A percentile compares a stretch with the other conserved stretches of the same genome.
phyloP scores from a whole-genome alignment of 1,284 basidiomycete species.

The Cutaneotrichosporon cyanovorans region DNA sequence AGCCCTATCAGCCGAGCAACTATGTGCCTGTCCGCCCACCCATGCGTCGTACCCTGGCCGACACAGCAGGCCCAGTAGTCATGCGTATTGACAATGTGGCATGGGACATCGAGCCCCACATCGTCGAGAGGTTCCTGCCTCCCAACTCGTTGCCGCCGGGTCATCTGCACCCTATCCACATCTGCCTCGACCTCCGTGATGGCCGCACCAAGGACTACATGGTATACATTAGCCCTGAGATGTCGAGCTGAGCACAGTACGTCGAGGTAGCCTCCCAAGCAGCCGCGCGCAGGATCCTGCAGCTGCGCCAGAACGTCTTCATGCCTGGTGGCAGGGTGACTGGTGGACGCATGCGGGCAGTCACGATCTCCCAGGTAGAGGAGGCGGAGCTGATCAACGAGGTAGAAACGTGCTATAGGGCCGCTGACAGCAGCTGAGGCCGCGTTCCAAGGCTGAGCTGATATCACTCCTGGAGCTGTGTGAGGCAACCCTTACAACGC shows the following conservation, averaged over 20 bases:
- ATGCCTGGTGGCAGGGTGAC: conserved; percentile 36
- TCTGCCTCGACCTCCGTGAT: conserved; percentile 39
- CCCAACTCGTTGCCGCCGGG: conserved; percentile 23
- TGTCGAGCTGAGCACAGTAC: conserved; percentile 33
- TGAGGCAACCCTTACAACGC: conserved; percentile 28
- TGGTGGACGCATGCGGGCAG: conserved; percentile 32
- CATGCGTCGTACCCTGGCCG: not conserved
- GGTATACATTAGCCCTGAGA: conserved; percentile 20
- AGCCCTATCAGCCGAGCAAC: conserved; percentile 3
- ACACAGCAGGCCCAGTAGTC: conserved; percentile 15
- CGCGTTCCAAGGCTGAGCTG: conserved; percentile 30
- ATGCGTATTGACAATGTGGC: conserved; percentile 45
- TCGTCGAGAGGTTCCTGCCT: conserved; percentile 39
- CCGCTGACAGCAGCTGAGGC: conserved; percentile 31
- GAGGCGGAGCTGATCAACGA: conserved; percentile 37
- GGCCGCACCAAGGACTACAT: conserved; percentile 45
- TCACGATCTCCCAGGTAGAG: conserved; percentile 39
- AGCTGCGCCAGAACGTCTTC: conserved; percentile 37
- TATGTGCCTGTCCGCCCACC: not conserved
- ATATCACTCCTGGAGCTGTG: conserved; percentile 37
- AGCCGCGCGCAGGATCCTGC: conserved; percentile 34
- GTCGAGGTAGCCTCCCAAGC: conserved; percentile 37
- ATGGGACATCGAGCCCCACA: conserved; percentile 43
- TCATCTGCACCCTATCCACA: conserved; percentile 39
- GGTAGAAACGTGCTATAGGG: conserved; percentile 12